These are phyloP conservation scores for Metarhizium album DNA, from an alignment of 2,329 filamentous ascomycete genomes.

Conservation along the genomic window DNA sequence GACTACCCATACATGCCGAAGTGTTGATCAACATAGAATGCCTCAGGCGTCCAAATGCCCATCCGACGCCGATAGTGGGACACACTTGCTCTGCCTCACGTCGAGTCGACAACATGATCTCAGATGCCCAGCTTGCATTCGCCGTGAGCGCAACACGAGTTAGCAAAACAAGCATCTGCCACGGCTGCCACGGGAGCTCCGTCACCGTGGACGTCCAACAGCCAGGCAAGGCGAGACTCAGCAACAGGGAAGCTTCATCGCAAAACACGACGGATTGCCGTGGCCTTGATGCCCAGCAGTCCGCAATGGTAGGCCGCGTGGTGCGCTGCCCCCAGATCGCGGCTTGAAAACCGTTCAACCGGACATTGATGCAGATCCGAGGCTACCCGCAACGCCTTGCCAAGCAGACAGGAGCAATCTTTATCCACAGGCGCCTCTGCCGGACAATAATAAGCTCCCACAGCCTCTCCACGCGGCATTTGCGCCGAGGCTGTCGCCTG, in stretches of 20 bases:
- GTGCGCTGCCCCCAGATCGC: background rate
- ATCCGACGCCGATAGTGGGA: constrained; percentile 9
- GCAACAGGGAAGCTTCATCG: background rate
- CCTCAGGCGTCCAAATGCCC: constrained; percentile 8
- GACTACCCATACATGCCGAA: too few relatives aligned
- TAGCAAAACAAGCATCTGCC: constrained; percentile 8
- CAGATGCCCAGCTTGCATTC: constrained; percentile 3
- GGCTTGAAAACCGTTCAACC: background rate
- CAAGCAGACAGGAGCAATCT: constrained; percentile 3
- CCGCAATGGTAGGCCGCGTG: constrained; percentile 1
- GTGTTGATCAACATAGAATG: too few relatives aligned
- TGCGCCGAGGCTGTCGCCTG: too few relatives aligned
- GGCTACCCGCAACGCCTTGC: constrained; percentile 5
- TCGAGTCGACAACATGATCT: constrained; percentile 8
- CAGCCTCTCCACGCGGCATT: constrained; percentile 6
- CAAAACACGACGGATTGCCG: background rate
- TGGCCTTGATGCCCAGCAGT: background rate
- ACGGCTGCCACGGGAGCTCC: background rate
- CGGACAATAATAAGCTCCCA: background rate
- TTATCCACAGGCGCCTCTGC: constrained; percentile 6
- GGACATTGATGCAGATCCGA: constrained; percentile 1
- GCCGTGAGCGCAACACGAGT: constrained; percentile 4
- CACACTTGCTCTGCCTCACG: constrained; percentile 6
- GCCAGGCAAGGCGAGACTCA: background rate
- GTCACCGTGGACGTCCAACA: background rate